Evolutionary conservation across 139 green algal genomes (phyloP).

Genomic region (Diplosphaera chodatii): DNA sequence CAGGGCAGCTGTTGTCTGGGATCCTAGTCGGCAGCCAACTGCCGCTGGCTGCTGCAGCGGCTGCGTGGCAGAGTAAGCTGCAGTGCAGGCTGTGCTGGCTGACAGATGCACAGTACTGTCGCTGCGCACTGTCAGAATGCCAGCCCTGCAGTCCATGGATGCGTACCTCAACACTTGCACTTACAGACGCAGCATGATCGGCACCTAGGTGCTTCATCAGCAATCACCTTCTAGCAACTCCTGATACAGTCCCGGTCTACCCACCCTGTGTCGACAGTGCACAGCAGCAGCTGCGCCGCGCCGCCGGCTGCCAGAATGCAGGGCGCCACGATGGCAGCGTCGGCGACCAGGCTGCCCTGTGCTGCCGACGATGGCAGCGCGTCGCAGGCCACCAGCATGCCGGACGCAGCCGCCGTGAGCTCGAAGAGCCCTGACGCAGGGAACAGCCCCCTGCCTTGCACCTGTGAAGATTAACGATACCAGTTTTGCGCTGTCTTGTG

Average conservation of each 20-base stretch:
- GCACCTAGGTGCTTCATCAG: no score
- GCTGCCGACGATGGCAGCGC: constrained; percentile 30
- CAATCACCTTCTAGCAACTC: no score
- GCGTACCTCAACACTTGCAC: no score
- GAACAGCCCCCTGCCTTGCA: constrained; percentile 25
- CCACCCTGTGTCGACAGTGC: background rate
- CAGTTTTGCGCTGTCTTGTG: no score
- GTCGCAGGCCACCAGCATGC: constrained; percentile 18
- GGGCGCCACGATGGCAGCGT: constrained; percentile 33
- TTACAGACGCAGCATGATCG: no score
- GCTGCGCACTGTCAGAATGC: background rate
- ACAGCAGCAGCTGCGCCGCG: background rate
- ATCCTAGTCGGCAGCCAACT: no score
- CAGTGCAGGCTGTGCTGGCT: no score
- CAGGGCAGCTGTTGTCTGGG: no score
- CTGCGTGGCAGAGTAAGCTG: no score
- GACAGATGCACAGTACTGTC: background rate
- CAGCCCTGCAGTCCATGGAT: no score
- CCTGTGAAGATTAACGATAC: no score
- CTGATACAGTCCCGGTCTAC: no score
- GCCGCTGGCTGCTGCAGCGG: background rate
- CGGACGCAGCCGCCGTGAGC: constrained; percentile 21
- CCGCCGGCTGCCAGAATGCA: constrained; percentile 21
- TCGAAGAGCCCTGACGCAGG: constrained; percentile 50
- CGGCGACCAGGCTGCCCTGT: constrained; percentile 4